A percentile compares a stretch with the other conserved stretches of the same genome.
Conservation (phyloP, 768 basidiomycete genomes). For the Mycena belliarum region DNA sequence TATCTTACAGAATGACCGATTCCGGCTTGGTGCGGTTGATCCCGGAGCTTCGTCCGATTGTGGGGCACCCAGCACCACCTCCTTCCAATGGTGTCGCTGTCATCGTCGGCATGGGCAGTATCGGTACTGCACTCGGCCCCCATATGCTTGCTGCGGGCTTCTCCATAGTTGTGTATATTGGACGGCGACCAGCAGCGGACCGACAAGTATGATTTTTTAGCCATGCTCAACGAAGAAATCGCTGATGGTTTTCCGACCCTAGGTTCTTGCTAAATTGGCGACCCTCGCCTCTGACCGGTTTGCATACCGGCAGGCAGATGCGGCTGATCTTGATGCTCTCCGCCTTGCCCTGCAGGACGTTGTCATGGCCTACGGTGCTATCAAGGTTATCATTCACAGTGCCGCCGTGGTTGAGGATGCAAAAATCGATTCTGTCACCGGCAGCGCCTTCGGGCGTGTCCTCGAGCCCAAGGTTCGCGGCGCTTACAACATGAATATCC, state of each 20-base stretch:
- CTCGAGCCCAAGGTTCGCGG: conserved; percentile 31
- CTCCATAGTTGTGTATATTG: conserved; percentile 22
- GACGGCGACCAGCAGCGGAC: conserved; percentile 24
- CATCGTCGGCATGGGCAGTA: conserved; percentile 36
- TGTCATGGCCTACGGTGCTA: conserved; percentile 21
- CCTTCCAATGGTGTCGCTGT: conserved; percentile 28
- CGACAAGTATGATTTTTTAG: conserved; percentile 21
- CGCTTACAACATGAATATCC: conserved; percentile 34
- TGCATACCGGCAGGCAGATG: conserved; percentile 31
- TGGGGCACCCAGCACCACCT: neutral
- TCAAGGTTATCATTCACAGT: conserved; percentile 32
- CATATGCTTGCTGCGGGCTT: conserved; percentile 28
- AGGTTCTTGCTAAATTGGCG: conserved; percentile 24
- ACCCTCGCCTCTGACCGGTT: conserved; percentile 7
- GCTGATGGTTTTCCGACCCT: neutral
- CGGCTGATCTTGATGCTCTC: conserved; percentile 24
- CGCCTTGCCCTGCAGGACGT: conserved; percentile 25
- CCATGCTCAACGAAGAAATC: neutral
- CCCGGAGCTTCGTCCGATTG: conserved; percentile 24
- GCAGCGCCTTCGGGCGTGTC: conserved; percentile 26
- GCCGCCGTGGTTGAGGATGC: conserved; percentile 31
- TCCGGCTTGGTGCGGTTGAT: conserved; percentile 24
- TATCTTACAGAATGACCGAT: neutral
- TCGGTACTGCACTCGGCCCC: conserved; percentile 28
- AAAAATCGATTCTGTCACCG: conserved; percentile 24